Base-by-base conservation (phyloP, 495 filamentous ascomycete species). In the Bryoglossum gracile region DNA sequence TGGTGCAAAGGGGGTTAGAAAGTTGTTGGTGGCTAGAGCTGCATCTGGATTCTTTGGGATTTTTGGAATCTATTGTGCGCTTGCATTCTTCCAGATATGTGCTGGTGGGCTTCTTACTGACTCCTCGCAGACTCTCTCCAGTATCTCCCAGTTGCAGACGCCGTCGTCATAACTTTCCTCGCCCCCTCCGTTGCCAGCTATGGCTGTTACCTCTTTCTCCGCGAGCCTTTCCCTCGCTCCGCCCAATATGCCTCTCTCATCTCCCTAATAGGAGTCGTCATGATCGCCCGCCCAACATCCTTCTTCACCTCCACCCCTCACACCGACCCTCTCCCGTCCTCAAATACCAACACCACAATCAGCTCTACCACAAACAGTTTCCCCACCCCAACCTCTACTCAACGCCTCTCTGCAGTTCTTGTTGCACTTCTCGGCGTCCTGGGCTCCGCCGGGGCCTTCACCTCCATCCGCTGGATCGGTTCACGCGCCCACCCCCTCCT, bases 121-220 rank as follows among this genome's bases (percentile, higher is more conserved):
- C n/a, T n/a, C n/a, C n/a, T n/a, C n/a, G 2, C 18, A 48, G 50
- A 56, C 35, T 91, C 87, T 1, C 80, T 95, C 4, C 76, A 84
- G 52, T 95, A 95, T 59, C 80, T 97, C 3, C 85, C 89, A 1
- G 72, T 97, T 0, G 83, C 88, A 4, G 91, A 97, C 57, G 90
- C 92, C 9, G 94, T 88, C 0, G 92, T 96, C 0, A 82, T 97
- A 36, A 94, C 88, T 36, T 97, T 96, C 59, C 76, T 97, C 0
- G 78, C 86, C 0, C 92, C 92, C 0, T 82, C 82, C 13, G 72
- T 94, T 2, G 75, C 86, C n/a, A 86, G 87, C 43, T 94, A 87
- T 61, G 81, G 81, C 9, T 95, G 89, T 61, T 85, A 84, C 13
- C 61, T 89, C 16, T 67, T 95, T 14, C 70, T 86, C 37, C 70